Percentiles rank a stretch among this genome's conserved stretches.
These are phyloP conservation scores for Colletotrichum somersetense DNA, from an alignment of 2,329 filamentous ascomycete genomes.

Conservation along the genomic window DNA sequence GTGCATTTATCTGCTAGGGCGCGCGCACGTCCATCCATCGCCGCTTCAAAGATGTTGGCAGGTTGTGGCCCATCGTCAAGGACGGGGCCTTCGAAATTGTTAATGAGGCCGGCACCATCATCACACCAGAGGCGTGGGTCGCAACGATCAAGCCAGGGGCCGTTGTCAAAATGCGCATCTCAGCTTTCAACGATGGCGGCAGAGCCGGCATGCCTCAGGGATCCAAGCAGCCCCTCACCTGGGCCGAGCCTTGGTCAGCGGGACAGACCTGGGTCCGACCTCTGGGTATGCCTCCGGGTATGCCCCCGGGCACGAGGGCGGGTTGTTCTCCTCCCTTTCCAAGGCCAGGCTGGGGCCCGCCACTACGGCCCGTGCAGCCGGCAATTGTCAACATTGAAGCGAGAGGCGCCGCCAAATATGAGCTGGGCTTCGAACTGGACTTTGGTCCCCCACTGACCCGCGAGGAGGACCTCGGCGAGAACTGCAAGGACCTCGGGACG, in stretches of 20 bases:
- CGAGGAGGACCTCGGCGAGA: slow-evolving; percentile 26
- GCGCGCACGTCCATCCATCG: slow-evolving; percentile 21
- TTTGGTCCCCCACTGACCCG: slow-evolving; percentile 17
- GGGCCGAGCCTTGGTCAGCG: slow-evolving; percentile 15
- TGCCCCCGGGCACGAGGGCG: neutral
- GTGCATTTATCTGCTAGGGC: neutral
- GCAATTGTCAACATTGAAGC: neutral
- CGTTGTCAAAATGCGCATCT: slow-evolving; percentile 26
- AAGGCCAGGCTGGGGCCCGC: neutral
- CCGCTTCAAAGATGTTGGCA: slow-evolving; percentile 22
- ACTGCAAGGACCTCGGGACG: slow-evolving; percentile 16
- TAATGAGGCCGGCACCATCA: slow-evolving; percentile 4
- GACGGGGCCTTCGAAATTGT: slow-evolving; percentile 32
- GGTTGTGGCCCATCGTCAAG: slow-evolving; percentile 26
- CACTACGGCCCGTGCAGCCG: neutral
- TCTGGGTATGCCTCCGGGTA: neutral
- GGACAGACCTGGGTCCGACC: neutral
- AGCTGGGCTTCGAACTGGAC: slow-evolving; percentile 29
- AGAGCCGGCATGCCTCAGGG: neutral
- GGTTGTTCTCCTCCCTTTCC: neutral
- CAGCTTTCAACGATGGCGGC: slow-evolving; percentile 26
- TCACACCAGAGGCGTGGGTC: slow-evolving; percentile 29
- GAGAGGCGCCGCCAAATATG: neutral
- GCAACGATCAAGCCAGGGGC: slow-evolving; percentile 34
- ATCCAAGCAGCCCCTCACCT: neutral